Evolutionary conservation across 1,139 yeast genomes (phyloP), one percentile per base, ranked within the genome.

Genomic region (Debaryomycetaceae sp.): DNA sequence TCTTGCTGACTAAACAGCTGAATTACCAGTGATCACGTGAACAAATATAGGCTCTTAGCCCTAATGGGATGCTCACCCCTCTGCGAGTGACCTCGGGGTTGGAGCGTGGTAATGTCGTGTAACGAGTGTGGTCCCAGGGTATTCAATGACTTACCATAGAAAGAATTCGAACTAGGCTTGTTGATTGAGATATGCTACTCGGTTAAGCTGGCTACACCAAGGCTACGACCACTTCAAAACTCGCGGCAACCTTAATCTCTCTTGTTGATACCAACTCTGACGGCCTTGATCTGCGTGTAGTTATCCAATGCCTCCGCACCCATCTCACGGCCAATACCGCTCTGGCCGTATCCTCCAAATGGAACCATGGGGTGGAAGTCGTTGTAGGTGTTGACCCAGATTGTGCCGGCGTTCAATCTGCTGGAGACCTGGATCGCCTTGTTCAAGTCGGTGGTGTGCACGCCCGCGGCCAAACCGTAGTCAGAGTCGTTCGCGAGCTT

Each of bases 291-390:
- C 62, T 82, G 90, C 38, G 81, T 72, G 68, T 83, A 83, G 71
- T 77, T 79, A 43, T 77, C 82, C 45, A 83, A 69, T 31, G 86
- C 92, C 53, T 79, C 86, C 39, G 63, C 65, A 55, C 95, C 95
- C 77, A 83, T 75, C 68, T 83, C 95, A 63, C 93, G 79, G 51
- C 95, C 95, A 53, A 80, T 73, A 60, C 95, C 95, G 36, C 92
- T 79, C 58, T 77, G 74, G 52, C 78, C 77, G 72, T 62, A 82
- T 42, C 95, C 95, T 51, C 95, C 95, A 49, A 78, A 78, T 54
- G 87, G 86, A 51, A 81, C 78, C 58, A 72, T 68, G 44, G 71
- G 73, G 59, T 82, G 82, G 77, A 81, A 77, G 47, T 77, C 83
- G 56, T 83, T 83, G 66, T 80, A 82, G 39, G 92, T 65, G 62